Conservation (phyloP, 257 asterid genomes). For the Lycium ferocissimum region DNA sequence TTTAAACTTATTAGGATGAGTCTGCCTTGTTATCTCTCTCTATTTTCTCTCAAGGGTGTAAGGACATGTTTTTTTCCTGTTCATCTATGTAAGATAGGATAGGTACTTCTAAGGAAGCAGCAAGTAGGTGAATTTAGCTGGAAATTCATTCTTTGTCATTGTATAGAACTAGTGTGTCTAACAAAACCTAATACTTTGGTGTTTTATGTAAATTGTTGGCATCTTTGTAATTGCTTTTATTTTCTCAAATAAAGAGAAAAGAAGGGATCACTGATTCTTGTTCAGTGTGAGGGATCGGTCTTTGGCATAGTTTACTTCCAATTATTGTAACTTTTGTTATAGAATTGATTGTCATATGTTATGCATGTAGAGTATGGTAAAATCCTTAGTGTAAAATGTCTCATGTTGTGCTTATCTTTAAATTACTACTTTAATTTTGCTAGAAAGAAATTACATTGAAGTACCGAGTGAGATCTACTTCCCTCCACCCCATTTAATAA, state of each 20-base stretch:
- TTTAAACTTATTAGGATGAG: slow-evolving; percentile 18
- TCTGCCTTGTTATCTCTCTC: not conserved
- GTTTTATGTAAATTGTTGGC: slow-evolving; percentile 26
- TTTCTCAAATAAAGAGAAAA: not conserved
- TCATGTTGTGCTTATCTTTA: not conserved
- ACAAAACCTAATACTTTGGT: slow-evolving; percentile 28
- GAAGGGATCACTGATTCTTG: not conserved
- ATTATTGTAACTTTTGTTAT: not conserved
- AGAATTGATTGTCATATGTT: not conserved
- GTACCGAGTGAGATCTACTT: too few species aligned
- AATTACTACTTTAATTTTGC: too few species aligned
- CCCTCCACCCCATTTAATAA: too few species aligned
- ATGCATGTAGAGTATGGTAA: not conserved
- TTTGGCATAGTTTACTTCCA: not conserved
- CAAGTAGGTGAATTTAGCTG: slow-evolving; percentile 32
- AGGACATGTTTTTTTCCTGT: slow-evolving; percentile 27
- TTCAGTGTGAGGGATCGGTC: not conserved
- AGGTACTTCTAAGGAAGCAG: slow-evolving; percentile 11
- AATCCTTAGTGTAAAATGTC: not conserved
- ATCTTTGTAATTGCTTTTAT: not conserved
- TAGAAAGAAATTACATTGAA: too few species aligned
- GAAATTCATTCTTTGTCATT: slow-evolving; percentile 36
- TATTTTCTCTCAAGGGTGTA: slow-evolving; percentile 32
- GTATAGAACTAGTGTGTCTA: slow-evolving; percentile 30
- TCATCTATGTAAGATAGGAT: slow-evolving; percentile 38